Base-by-base conservation (phyloP, 208 protist genomes). In the Acanthamoeba lugdunensis region DNA sequence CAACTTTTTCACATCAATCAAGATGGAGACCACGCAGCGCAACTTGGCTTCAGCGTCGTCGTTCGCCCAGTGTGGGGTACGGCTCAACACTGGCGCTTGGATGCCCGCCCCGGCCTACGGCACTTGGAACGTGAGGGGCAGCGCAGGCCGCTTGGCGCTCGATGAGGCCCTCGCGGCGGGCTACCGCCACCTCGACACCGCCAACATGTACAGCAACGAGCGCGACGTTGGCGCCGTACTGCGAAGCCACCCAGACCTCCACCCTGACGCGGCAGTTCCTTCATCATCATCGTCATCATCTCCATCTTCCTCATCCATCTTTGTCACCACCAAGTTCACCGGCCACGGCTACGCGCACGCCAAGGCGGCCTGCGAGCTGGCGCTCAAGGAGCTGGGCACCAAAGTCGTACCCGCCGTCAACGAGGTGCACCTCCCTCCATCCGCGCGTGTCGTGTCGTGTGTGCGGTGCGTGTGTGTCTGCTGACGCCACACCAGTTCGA, bases 171-270 rank as follows among this genome's bases (percentile, higher is more conserved):
- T 91, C 18, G 23, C 8, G 23, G 61, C 69, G 33, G 85, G 85
- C 4, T 77, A 77, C 25, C 85, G 85, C 56, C 85, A 91, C 56
- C 33, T 91, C 8, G 85, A 91, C 85, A 91, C 85, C 9, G 85
- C 85, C 18, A 28, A 69, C 85, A 77, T 91, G 56, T 91, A 91
- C 65, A n/a, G 21, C 61, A 91, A 91, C 65, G 52, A 91, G 21
- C 48, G 65, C 23, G 85, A 91, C 14, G 45, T 91, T 14, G 85
- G 85, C 9, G 25, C 16, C 5, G 23, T 84, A 0, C 45, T 84
- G 23, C 75, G 75, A 13, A 50, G 56, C 25, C 75, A 84, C n/a
- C 48, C 75, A 33, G n/a, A 50, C 4, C 75, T 84, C 23, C 75
- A 84, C 28, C 75, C 75, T 58, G 48, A 84, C 48, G 4, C 45